Base-by-base conservation (phyloP, 1,139 yeast genomes). In the Geotrichum candidum region DNA sequence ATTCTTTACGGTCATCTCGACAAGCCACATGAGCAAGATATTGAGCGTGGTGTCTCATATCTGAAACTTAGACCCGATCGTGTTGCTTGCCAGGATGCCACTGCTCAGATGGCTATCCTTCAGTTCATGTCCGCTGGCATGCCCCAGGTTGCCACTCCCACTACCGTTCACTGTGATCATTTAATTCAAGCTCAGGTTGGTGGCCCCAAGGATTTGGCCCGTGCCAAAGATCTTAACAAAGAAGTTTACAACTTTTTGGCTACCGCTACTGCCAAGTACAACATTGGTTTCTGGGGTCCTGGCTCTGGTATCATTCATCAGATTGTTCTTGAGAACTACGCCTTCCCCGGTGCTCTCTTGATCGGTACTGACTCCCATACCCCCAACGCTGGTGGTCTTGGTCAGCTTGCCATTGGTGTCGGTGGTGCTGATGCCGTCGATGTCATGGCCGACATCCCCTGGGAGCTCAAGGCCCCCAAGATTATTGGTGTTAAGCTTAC, bases 341-440 rank as follows among this genome's bases (percentile, higher is more conserved):
- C 96, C 56, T 92, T 90, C 59, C 98, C 98, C 45, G 98, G 98
- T 69, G 80, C 89, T 66, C 85, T 92, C 91, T 89, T 92, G 96
- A 80, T 92, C 65, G 98, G 98, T 69, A 92, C 98, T 29, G 98
- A 92, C 76, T 90, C 97, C 3, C 98, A 92, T 74, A 92, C 98
- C 56, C 98, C 98, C 55, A 92, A 92, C 73, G 98, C 98, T 15
- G 98, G 98, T 78, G 98, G 98, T 65, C 80, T 92, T 64, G 98
- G 98, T 73, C 95, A 96, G 64, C 86, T 92, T 67, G 98, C 98
- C 67, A 94, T 92, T 72, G 98, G 98, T 77, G 98, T 91, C 57
- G 98, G 98, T 74, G 98, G 98, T 78, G 98, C 98, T 52, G 98
- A 92, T 77, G 98, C 98, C 22, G 98, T 92, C 57, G 99, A 94